These are phyloP conservation scores for Aspergillus pseudoterreus DNA, from an alignment of 2,329 filamentous ascomycete species.

Conservation along the genomic window DNA sequence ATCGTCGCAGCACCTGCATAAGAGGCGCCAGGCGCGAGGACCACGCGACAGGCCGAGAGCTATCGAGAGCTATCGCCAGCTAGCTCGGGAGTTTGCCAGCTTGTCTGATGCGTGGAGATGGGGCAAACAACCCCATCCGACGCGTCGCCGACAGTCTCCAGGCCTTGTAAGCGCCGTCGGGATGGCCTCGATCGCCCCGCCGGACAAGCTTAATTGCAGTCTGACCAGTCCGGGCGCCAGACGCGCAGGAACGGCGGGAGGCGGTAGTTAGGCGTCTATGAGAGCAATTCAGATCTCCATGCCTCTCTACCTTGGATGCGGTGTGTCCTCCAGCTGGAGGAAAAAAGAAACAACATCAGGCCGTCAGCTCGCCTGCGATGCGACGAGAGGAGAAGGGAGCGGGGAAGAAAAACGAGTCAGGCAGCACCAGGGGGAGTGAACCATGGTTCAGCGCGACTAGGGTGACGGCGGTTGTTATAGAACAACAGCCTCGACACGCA, in stretches of 20 bases:
- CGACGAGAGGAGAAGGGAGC: conserved; percentile 1
- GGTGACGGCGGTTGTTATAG: background rate
- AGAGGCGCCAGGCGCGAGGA: background rate
- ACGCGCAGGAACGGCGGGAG: background rate
- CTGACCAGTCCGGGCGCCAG: conserved; percentile 7
- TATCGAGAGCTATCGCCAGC: too few species aligned
- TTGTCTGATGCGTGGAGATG: too few species aligned
- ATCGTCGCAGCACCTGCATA: conserved; percentile 16
- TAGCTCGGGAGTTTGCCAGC: too few species aligned
- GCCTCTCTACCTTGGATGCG: too few species aligned
- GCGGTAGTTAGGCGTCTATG: background rate
- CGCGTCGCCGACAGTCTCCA: too few species aligned
- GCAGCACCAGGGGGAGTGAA: background rate
- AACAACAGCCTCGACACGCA: background rate
- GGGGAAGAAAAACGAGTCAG: background rate
- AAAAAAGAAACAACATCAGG: background rate
- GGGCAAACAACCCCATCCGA: too few species aligned
- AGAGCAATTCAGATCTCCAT: background rate
- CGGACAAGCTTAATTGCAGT: conserved; percentile 17
- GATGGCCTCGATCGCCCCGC: conserved; percentile 21
- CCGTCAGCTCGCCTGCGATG: background rate
- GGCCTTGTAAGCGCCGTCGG: conserved; percentile 3
- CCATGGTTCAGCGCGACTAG: background rate
- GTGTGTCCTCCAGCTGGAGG: too few species aligned
- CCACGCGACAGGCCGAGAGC: too few species aligned